A percentile compares a stretch with the other conserved stretches of the same genome.
Conservation (phyloP, 83 land plant species). For the Thuja plicata region DNA sequence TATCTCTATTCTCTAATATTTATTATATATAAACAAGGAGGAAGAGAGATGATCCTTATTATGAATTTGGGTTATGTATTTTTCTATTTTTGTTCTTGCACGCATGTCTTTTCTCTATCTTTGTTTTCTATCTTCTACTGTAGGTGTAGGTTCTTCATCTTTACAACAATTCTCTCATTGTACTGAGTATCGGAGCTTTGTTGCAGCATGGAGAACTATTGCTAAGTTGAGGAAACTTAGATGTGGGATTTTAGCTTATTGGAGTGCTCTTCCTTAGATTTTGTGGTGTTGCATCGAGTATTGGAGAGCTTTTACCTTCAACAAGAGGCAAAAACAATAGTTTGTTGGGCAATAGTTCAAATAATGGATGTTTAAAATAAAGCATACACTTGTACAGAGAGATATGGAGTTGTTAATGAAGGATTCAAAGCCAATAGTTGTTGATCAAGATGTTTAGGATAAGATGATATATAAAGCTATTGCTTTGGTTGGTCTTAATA, state of each 20-base stretch:
- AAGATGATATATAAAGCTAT: background rate
- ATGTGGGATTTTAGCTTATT: background rate
- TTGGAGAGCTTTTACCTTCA: background rate
- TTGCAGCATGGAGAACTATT: background rate
- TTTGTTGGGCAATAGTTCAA: background rate
- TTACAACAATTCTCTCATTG: background rate
- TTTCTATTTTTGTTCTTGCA: background rate
- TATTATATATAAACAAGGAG: no score
- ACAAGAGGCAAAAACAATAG: background rate
- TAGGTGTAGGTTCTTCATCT: background rate
- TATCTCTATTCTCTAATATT: no score
- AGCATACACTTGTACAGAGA: background rate
- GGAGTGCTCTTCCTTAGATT: background rate
- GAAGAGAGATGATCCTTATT: no score
- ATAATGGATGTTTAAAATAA: background rate
- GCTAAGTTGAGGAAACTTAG: background rate
- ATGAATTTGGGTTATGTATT: no score
- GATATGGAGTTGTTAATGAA: background rate
- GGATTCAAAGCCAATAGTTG: background rate
- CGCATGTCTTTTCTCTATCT: background rate
- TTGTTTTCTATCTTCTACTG: background rate
- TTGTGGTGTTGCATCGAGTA: background rate
- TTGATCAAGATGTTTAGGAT: background rate
- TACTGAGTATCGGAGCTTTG: background rate
- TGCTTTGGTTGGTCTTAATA: background rate